phyloP scores from a whole-genome alignment of 805 yeast genomes.

The Kazachstania kunashirensis region DNA sequence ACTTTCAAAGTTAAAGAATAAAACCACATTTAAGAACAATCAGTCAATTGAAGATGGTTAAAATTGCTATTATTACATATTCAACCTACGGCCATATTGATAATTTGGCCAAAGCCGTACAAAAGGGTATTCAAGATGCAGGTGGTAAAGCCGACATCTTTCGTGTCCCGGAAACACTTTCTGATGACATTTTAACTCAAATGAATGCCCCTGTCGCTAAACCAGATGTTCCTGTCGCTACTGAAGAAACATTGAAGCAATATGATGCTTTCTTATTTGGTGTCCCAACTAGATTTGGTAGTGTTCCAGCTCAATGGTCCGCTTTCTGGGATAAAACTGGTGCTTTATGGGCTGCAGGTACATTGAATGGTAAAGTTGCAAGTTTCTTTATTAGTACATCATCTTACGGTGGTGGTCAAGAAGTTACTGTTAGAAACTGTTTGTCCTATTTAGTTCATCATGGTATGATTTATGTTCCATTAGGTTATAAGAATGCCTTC shows the following conservation, averaged over 20 bases:
- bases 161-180: conserved; percentile 71
- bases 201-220: conserved; percentile 59
- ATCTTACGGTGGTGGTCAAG: conserved; percentile 73
- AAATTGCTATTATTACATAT: conserved; percentile 50
- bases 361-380: conserved; percentile 64
- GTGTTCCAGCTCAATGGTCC: conserved; percentile 66
- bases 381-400: conserved; percentile 68
- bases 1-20: too few species aligned
- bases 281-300: conserved; percentile 73
- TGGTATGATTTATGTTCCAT: conserved; percentile 68
- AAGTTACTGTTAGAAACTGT: conserved; percentile 54
- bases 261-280: conserved; percentile 76
- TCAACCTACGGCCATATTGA: conserved; percentile 74
- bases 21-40: too few species aligned
- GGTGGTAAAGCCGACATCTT: conserved; percentile 62
- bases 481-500: conserved; percentile 59
- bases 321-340: conserved; percentile 75
- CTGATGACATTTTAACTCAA: conserved; percentile 44
- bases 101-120: conserved; percentile 54
- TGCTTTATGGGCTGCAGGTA: conserved; percentile 68
- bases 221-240: conserved; percentile 48
- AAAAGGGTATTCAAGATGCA: conserved; percentile 59
- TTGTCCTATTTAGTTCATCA: conserved; percentile 62
- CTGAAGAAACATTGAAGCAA: conserved; percentile 42
- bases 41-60: conserved; percentile 23